A percentile compares a stretch with the other conserved stretches of the same genome.
These are phyloP conservation scores for Phaeosphaeria sp. DNA, from an alignment of 2,329 filamentous ascomycete species.

Conservation along the genomic window DNA sequence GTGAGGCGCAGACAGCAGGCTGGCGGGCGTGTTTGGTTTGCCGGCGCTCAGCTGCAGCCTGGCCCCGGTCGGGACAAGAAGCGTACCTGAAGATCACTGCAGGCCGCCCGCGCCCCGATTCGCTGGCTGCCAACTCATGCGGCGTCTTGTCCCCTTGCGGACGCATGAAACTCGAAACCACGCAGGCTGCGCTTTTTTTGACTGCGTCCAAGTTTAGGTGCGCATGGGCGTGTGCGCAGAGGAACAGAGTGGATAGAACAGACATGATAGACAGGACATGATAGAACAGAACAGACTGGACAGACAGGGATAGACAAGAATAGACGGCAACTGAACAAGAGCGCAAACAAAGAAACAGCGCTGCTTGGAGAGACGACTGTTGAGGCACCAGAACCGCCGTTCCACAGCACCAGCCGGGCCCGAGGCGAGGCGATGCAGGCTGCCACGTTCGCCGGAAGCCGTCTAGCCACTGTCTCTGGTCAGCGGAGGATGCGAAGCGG, in stretches of 20 bases:
- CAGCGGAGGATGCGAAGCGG: conserved; percentile 27
- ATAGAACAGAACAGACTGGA: no score
- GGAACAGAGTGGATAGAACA: no score
- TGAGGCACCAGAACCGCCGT: conserved; percentile 30
- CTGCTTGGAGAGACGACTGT: conserved; percentile 13
- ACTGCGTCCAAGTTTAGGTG: conserved; percentile 24
- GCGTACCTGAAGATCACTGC: conserved; percentile 41
- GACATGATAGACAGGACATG: no score
- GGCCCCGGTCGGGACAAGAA: conserved; percentile 19
- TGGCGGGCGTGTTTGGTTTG: conserved; percentile 24
- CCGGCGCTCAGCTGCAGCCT: conserved; percentile 27
- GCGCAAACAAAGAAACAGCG: conserved; percentile 5
- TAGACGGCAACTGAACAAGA: no score
- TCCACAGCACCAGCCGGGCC: conserved; percentile 26
- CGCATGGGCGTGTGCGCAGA: no score
- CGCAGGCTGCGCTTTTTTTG: conserved; percentile 22
- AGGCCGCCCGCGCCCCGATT: conserved; percentile 21
- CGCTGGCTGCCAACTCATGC: conserved; percentile 21
- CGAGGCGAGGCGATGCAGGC: conserved; percentile 17
- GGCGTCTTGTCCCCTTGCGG: conserved; percentile 30
- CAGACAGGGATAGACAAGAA: no score
- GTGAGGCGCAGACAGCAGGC: conserved; percentile 23
- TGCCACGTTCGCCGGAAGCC: conserved; percentile 21
- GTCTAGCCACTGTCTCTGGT: conserved; percentile 7
- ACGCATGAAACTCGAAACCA: conserved; percentile 39